Conservation (phyloP, 805 yeast genomes). For the Lipomyces sp. region DNA sequence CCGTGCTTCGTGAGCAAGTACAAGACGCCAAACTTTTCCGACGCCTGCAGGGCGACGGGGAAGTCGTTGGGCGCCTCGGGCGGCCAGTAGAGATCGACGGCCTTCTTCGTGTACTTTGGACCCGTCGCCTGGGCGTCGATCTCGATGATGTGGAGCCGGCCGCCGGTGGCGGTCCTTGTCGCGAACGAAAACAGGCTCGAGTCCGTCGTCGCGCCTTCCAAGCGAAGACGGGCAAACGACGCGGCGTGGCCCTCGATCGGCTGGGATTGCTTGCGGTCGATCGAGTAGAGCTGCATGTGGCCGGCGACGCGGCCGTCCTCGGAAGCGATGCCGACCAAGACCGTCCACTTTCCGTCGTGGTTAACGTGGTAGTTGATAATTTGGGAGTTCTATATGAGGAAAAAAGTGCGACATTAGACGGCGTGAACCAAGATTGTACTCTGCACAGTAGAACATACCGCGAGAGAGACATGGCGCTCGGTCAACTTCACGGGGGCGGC, state of each 20-base stretch:
- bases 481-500: slow-evolving; percentile 79
- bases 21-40: slow-evolving; percentile 79
- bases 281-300: slow-evolving; percentile 87
- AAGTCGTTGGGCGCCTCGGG: slow-evolving; percentile 94
- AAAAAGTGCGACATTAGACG: slow-evolving; percentile 20
- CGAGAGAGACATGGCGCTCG: slow-evolving; percentile 73
- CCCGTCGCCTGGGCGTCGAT: slow-evolving; percentile 86
- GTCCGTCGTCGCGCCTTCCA: slow-evolving; percentile 68
- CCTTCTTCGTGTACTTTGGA: slow-evolving; percentile 83
- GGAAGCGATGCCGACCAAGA: slow-evolving; percentile 90
- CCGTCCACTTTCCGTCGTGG: slow-evolving; percentile 82
- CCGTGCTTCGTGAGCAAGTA: slow-evolving; percentile 94
- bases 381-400: slow-evolving; percentile 56
- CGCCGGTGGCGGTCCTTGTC: slow-evolving; percentile 78
- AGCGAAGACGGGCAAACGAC: slow-evolving; percentile 69
- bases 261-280: slow-evolving; percentile 87
- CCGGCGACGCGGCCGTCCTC: slow-evolving; percentile 94
- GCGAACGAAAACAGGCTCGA: slow-evolving; percentile 92
- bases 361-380: slow-evolving; percentile 87
- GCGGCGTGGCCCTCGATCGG: slow-evolving; percentile 98
- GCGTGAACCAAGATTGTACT: slow-evolving; percentile 19
- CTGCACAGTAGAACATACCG: slow-evolving; percentile 11
- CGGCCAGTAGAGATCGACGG: slow-evolving; percentile 92
- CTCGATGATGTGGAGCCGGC: slow-evolving; percentile 81
- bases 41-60: slow-evolving; percentile 88